These are phyloP conservation scores for Trichoderma lentiforme DNA, from an alignment of 2,329 filamentous ascomycete genomes.

Conservation along the genomic window DNA sequence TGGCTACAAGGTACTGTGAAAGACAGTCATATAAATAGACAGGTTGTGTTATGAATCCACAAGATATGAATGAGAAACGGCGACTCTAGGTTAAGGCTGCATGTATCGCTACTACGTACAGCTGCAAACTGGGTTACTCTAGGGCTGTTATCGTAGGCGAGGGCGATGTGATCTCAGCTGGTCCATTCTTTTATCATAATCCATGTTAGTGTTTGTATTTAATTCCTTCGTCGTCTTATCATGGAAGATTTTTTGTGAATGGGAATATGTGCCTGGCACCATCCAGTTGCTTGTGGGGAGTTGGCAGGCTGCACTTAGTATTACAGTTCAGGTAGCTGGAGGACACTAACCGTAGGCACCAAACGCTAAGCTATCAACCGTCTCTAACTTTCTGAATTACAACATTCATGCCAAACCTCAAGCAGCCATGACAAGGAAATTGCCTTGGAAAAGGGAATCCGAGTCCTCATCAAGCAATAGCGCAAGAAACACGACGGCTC, in stretches of 20 bases:
- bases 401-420: not conserved
- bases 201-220: not conserved
- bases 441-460: slow-evolving; percentile 3
- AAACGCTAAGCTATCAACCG: not conserved
- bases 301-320: not conserved
- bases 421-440: slow-evolving; percentile 11
- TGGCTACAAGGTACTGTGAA: not conserved
- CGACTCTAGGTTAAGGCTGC: not conserved
- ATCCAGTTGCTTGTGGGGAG: not conserved
- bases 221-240: not conserved
- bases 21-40: not conserved
- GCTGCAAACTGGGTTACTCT: not conserved
- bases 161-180: not conserved
- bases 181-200: not conserved
- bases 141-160: not conserved
- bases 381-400: not conserved
- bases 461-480: not conserved
- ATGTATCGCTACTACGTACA: not conserved
- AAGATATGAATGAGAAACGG: not conserved
- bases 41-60: not conserved
- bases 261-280: not conserved
- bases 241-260: not conserved
- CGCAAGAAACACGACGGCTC: not conserved
- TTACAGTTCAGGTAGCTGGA: not conserved
- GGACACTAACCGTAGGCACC: not conserved